These are phyloP conservation scores for Fragosphaeria purpurea DNA, from an alignment of 2,329 filamentous ascomycete species.

Conservation along the genomic window DNA sequence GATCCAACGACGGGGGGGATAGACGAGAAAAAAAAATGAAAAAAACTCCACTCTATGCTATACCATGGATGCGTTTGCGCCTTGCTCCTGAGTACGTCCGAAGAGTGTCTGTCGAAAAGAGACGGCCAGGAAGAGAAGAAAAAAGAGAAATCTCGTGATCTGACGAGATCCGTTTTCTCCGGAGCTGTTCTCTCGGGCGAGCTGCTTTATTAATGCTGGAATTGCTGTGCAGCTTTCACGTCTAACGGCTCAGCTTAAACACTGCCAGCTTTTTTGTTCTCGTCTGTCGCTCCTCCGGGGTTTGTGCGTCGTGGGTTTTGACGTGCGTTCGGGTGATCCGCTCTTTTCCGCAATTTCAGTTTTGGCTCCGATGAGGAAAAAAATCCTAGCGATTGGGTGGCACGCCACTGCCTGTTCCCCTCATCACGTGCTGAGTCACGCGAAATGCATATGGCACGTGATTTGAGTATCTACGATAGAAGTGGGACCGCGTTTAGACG, in stretches of 20 bases:
- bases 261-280: no score
- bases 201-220: no score
- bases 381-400: slow-evolving; percentile 7
- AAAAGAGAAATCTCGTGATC: no score
- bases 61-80: neutral
- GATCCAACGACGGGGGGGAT: neutral
- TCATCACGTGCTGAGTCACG: neutral
- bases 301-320: no score
- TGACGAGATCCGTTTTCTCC: no score
- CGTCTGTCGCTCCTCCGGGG: no score
- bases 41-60: neutral
- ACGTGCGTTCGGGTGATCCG: no score
- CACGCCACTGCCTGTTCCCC: slow-evolving; percentile 5
- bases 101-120: neutral
- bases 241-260: no score
- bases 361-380: slow-evolving; percentile 5
- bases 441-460: neutral
- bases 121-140: neutral
- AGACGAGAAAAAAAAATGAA: neutral
- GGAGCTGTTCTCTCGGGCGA: no score
- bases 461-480: neutral
- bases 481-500: slow-evolving; percentile 4
- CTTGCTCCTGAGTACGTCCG: no score
- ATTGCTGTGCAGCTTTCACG: no score
- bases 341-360: no score